A percentile compares a stretch with the other conserved stretches of the same genome.
Conservation (phyloP, 225 moss, liverwort and hornwort genomes). For the Ulota crispa region DNA sequence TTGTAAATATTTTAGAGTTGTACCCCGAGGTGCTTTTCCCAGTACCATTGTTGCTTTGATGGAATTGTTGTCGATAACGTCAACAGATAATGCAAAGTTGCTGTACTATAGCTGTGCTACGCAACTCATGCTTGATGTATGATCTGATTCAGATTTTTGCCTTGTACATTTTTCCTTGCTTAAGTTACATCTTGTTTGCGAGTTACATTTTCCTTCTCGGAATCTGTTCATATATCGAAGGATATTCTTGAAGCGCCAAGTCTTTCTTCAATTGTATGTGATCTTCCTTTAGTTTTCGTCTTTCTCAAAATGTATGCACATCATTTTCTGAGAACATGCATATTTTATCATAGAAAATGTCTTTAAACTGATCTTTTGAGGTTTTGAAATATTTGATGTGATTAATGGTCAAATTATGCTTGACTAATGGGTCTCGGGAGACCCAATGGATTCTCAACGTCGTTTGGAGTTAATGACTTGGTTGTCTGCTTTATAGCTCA, state of each 20-base stretch:
- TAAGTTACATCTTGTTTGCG: conserved; percentile 2
- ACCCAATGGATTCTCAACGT: neutral
- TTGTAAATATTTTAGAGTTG: conserved; percentile 32
- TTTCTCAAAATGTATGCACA: neutral
- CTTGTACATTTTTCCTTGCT: neutral
- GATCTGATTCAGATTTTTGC: conserved; percentile 8
- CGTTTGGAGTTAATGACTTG: neutral
- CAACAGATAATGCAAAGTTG: conserved; percentile 28
- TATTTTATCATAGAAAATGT: neutral
- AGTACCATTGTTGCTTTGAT: conserved; percentile 23
- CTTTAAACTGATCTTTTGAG: neutral
- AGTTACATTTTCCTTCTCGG: neutral
- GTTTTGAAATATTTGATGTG: neutral
- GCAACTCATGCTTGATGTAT: conserved; percentile 8
- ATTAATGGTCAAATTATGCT: neutral
- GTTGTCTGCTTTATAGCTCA: conserved; percentile 1
- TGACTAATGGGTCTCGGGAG: neutral
- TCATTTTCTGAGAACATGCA: neutral
- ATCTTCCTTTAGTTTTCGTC: neutral
- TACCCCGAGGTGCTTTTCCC: conserved; percentile 16
- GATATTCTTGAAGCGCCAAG: neutral
- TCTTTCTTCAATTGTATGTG: neutral
- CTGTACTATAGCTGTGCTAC: conserved; percentile 25
- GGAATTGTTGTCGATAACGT: conserved; percentile 15
- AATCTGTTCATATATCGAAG: neutral